Conservation (phyloP, 2,329 filamentous ascomycete genomes). For the Fusarium veterinarium region DNA sequence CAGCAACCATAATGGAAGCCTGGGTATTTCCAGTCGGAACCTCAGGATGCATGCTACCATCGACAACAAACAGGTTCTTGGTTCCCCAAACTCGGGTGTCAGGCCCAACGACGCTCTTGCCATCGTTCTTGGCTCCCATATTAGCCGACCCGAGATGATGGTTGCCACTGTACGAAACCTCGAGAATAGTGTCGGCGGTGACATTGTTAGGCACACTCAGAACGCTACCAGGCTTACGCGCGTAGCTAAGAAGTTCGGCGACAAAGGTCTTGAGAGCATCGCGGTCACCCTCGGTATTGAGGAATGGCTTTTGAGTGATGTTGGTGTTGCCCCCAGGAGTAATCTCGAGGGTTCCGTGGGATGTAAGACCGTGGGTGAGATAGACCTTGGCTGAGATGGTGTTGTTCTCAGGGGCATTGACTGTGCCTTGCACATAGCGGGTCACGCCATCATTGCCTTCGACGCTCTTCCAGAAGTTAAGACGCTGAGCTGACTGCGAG, state of each 20-base stretch:
- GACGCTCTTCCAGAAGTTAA: slow-evolving; percentile 60
- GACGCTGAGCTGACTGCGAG: slow-evolving; percentile 56
- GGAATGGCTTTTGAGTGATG: slow-evolving; percentile 52
- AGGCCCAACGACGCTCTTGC: slow-evolving; percentile 48
- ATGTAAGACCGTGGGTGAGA: slow-evolving; percentile 61
- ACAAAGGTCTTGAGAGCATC: slow-evolving; percentile 45
- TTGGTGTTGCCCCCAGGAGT: slow-evolving; percentile 54
- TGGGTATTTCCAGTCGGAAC: slow-evolving; percentile 45
- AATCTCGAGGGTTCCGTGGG: slow-evolving; percentile 57
- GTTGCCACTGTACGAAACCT: slow-evolving; percentile 41
- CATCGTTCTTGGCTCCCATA: slow-evolving; percentile 48
- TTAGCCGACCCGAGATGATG: slow-evolving; percentile 48
- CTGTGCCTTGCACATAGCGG: slow-evolving; percentile 57
- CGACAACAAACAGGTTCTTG: slow-evolving; percentile 47
- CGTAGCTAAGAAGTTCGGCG: slow-evolving; percentile 42
- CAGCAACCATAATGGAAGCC: slow-evolving; percentile 45
- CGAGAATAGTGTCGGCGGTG: slow-evolving; percentile 41
- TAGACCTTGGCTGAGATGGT: slow-evolving; percentile 60
- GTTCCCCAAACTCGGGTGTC: slow-evolving; percentile 49
- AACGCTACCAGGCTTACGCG: slow-evolving; percentile 35
- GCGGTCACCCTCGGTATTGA: slow-evolving; percentile 48
- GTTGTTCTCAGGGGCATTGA: slow-evolving; percentile 56
- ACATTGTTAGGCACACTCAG: slow-evolving; percentile 38
- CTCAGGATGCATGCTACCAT: slow-evolving; percentile 48
- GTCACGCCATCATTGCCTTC: slow-evolving; percentile 52